phyloP scores from a whole-genome alignment of 139 green algal genomes.

The Penium margaritaceum region DNA sequence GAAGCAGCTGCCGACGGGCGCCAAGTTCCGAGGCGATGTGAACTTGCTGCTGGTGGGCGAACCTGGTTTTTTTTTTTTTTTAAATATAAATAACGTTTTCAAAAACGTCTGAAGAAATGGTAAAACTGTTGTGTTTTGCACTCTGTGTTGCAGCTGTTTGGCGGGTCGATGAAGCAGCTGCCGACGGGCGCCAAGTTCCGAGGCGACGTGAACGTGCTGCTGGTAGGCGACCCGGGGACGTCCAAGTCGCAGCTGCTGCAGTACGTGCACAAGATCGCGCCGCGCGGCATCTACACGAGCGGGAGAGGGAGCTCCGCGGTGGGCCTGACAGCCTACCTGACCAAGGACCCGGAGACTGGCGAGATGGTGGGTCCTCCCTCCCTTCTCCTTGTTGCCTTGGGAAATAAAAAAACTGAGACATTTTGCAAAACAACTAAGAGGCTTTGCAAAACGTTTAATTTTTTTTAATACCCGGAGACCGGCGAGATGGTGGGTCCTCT shows the following conservation, averaged over 20 bases:
- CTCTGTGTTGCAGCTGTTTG: constrained; percentile 46
- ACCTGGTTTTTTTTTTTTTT: too few species aligned
- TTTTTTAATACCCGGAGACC: constrained; percentile 84
- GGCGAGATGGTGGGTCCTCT: constrained; percentile 62
- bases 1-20: constrained; percentile 28
- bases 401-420: too few species aligned
- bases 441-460: too few species aligned
- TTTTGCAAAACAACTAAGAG: too few species aligned
- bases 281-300: constrained; percentile 88
- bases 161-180: constrained; percentile 41
- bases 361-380: constrained; percentile 62
- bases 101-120: too few species aligned
- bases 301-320: constrained; percentile 84
- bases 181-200: constrained; percentile 41
- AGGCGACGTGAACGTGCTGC: constrained; percentile 90
- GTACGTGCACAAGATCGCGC: constrained; percentile 90
- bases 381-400: constrained; percentile 7
- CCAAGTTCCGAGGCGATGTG: constrained; percentile 68
- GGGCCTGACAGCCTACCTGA: constrained; percentile 92
- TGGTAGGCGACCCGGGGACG: constrained; percentile 89
- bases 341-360: constrained; percentile 77
- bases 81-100: too few species aligned
- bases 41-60: constrained; percentile 95
- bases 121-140: too few species aligned
- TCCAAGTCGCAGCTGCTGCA: constrained; percentile 89